Evolutionary conservation across 768 basidiomycete species (phyloP).

Genomic region (Leccinum pellstonianum): DNA sequence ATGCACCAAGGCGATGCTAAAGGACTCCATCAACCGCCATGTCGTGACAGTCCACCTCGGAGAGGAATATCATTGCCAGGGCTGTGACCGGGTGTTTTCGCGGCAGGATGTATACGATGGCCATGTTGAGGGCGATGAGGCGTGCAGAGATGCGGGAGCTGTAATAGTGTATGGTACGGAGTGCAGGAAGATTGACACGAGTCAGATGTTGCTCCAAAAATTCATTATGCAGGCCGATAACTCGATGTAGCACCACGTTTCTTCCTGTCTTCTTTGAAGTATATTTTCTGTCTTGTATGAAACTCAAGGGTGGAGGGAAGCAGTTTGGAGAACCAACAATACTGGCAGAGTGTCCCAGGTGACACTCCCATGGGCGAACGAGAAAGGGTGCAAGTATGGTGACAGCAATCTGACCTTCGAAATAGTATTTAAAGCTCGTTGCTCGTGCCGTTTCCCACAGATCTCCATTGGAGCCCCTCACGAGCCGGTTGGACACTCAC

Average conservation of each 20-base stretch:
- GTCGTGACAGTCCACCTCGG: neutral
- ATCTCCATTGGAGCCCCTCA: too few relatives aligned
- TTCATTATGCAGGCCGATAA: neutral
- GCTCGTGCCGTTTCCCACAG: too few relatives aligned
- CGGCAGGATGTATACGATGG: conserved; percentile 3
- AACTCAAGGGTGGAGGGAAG: neutral
- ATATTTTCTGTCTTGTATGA: neutral
- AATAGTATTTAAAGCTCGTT: too few relatives aligned
- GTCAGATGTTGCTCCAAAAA: neutral
- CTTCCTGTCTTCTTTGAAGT: neutral
- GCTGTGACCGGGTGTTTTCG: conserved; percentile 1
- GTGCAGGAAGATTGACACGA: neutral
- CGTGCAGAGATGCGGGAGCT: neutral
- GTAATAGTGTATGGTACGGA: neutral
- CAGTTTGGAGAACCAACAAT: neutral
- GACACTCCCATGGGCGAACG: neutral
- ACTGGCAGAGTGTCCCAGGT: too few relatives aligned
- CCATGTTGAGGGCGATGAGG: neutral
- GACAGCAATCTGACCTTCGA: too few relatives aligned
- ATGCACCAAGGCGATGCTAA: neutral
- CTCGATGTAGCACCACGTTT: neutral
- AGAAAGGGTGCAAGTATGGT: neutral
- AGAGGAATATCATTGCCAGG: neutral
- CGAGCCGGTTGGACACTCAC: too few relatives aligned
- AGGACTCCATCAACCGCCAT: neutral